These are phyloP conservation scores for Gracilaria gracilis DNA, from an alignment of 23 red algal species.

Conservation along the genomic window DNA sequence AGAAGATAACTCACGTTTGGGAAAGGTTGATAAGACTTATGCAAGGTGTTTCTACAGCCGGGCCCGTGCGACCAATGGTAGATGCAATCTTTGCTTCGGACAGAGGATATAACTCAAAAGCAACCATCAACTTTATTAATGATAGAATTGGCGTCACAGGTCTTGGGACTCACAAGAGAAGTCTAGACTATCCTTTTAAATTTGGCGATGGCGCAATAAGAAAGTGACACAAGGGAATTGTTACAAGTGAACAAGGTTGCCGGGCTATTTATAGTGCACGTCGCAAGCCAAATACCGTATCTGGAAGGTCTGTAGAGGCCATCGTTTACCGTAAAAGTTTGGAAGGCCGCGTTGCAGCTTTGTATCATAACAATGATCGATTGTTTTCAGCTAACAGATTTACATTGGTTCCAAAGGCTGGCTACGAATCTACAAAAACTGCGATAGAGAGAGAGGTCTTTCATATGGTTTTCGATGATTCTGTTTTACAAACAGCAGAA, in stretches of 20 bases:
- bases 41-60: constrained; percentile 5
- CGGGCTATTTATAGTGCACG: constrained; percentile 4
- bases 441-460: background rate
- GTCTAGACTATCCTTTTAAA: constrained; percentile 13
- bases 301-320: background rate
- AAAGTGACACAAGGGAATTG: background rate
- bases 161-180: background rate
- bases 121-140: background rate
- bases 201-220: constrained; percentile 30
- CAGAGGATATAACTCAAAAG: constrained; percentile 10
- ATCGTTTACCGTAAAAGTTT: constrained; percentile 30
- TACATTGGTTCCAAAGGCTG: constrained; percentile 5
- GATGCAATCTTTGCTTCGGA: background rate
- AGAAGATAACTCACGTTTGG: background rate
- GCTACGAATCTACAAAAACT: background rate
- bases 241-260: background rate
- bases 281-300: background rate
- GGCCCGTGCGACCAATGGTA: background rate
- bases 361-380: constrained; percentile 23
- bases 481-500: background rate
- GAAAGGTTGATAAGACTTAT: background rate
- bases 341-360: background rate
- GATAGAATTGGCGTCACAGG: background rate
- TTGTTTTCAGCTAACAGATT: constrained; percentile 6
- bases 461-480: background rate